These are phyloP conservation scores for Auricularia cornea DNA, from an alignment of 768 basidiomycete species.

Conservation along the genomic window DNA sequence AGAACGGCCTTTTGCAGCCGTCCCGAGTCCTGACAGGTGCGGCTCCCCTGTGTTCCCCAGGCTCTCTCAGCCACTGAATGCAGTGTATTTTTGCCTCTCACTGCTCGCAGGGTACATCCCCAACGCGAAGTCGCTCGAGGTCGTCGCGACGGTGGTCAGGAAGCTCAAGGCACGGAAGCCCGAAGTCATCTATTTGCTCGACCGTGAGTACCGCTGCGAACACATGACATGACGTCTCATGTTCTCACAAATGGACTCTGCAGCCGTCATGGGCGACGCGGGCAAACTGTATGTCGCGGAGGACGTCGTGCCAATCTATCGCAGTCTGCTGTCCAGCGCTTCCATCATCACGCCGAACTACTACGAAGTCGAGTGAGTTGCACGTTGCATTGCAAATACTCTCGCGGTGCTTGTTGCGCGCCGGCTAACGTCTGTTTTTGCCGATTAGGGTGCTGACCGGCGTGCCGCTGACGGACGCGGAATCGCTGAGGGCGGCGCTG, in stretches of 20 bases:
- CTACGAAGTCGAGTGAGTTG: slow-evolving; percentile 88
- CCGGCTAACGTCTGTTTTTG: slow-evolving; percentile 2
- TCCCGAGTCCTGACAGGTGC: slow-evolving; percentile 73
- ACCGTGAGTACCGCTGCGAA: slow-evolving; percentile 56
- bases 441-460: slow-evolving; percentile 63
- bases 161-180: slow-evolving; percentile 53
- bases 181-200: slow-evolving; percentile 74
- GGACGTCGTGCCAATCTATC: slow-evolving; percentile 82
- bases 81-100: no score
- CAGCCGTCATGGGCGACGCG: slow-evolving; percentile 93
- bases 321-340: slow-evolving; percentile 67
- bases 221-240: background rate
- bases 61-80: background rate
- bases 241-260: background rate
- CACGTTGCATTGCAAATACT: background rate
- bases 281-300: slow-evolving; percentile 82
- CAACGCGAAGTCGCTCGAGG: slow-evolving; percentile 64
- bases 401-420: background rate
- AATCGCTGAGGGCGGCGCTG: slow-evolving; percentile 62
- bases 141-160: slow-evolving; percentile 52
- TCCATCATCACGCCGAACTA: slow-evolving; percentile 96
- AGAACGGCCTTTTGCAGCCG: slow-evolving; percentile 66
- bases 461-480: slow-evolving; percentile 53
- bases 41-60: slow-evolving; percentile 5
- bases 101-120: slow-evolving; percentile 69